Base-by-base conservation (phyloP, 2,329 filamentous ascomycete species). In the Didymella arachidicola region DNA sequence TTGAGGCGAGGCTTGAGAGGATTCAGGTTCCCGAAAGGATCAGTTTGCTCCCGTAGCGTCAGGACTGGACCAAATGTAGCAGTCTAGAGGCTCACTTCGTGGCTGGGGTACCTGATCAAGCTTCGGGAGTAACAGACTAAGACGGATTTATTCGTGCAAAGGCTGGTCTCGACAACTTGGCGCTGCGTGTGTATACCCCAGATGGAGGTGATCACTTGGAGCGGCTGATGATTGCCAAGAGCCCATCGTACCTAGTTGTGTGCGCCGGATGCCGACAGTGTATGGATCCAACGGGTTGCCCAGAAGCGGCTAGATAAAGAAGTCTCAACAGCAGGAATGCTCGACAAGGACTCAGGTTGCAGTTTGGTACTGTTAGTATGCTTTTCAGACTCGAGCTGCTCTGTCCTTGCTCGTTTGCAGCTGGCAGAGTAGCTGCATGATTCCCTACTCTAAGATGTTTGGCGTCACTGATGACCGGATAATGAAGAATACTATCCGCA, bases 191-290 rank as follows among this genome's bases (percentile, higher is more conserved):
- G 26, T 47, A 49, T 46, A 22, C 49, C 36, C 49, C 27, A 45
- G 29, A 48, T 53, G 22, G 44, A 29, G 11, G 34, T 34, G 18
- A 27, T 54, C 44, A 58, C 43, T 46, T 45, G 47, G 47, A 61
- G 53, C 55, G 60, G 64, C 57, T 55, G 61, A 60, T 47, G 42
- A 38, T 36, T 41, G 53, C 53, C 50, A 42, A 55, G 50, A 60
- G 45, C 2, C 46, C 32, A 36, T 49, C 36, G 42, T 48, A 47
- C 36, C 49, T 18, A n/a, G 45, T 42, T 18, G 43, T 53, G 18
- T 32, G 50, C 30, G 49, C 52, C 18, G 47, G 49, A 16, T 61
- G 52, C 41, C 44, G 34, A 41, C 4, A 50, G 38, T 38, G 25
- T 32, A 26, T 42, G 42, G 30, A n/a, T 2, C 11, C 19, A 19